phyloP scores from a whole-genome alignment of 2,329 filamentous ascomycete species.

The Stachybotrys elegans region DNA sequence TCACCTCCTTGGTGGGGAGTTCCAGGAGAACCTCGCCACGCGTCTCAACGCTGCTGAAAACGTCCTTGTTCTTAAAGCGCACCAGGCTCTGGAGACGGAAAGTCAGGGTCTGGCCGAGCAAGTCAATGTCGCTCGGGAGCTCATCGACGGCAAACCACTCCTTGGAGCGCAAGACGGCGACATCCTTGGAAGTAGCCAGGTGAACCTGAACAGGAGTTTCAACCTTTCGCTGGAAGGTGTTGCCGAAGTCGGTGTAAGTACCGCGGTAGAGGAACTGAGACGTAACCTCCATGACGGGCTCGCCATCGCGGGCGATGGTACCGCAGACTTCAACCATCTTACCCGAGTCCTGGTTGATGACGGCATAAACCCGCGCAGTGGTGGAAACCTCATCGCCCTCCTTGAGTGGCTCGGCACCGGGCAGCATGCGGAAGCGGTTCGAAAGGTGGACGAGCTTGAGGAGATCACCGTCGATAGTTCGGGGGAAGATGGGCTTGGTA shows the following conservation, averaged over 20 bases:
- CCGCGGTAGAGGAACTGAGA: slow-evolving; percentile 98
- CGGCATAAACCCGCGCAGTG: slow-evolving; percentile 92
- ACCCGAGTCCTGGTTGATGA: slow-evolving; percentile 95
- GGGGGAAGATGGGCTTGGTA: slow-evolving; percentile 97
- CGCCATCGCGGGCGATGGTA: slow-evolving; percentile 78
- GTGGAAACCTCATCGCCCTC: slow-evolving; percentile 92
- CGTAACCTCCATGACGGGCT: slow-evolving; percentile 95
- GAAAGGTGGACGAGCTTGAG: slow-evolving; percentile 95
- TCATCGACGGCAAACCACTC: slow-evolving; percentile 91
- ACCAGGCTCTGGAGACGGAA: slow-evolving; percentile 93
- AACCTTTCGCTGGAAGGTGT: slow-evolving; percentile 96
- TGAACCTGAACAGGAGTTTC: slow-evolving; percentile 95
- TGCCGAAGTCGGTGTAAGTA: slow-evolving; percentile 87
- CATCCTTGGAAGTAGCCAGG: slow-evolving; percentile 80
- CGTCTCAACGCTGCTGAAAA: slow-evolving; percentile 90
- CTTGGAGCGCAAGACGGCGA: slow-evolving; percentile 91
- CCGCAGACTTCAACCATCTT: slow-evolving; percentile 99
- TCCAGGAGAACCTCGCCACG: slow-evolving; percentile 89
- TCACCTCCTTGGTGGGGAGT: slow-evolving; percentile 92
- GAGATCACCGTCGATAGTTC: slow-evolving; percentile 91
- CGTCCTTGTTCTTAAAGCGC: slow-evolving; percentile 88
- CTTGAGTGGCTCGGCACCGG: slow-evolving; percentile 89
- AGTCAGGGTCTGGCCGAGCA: slow-evolving; percentile 87
- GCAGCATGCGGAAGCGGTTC: slow-evolving; percentile 97
- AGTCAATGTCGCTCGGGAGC: slow-evolving; percentile 65